Evolutionary conservation across 306 rosid species (phyloP), one percentile per base, ranked within the genome.

Genomic region (Vachellia pachyceras): DNA sequence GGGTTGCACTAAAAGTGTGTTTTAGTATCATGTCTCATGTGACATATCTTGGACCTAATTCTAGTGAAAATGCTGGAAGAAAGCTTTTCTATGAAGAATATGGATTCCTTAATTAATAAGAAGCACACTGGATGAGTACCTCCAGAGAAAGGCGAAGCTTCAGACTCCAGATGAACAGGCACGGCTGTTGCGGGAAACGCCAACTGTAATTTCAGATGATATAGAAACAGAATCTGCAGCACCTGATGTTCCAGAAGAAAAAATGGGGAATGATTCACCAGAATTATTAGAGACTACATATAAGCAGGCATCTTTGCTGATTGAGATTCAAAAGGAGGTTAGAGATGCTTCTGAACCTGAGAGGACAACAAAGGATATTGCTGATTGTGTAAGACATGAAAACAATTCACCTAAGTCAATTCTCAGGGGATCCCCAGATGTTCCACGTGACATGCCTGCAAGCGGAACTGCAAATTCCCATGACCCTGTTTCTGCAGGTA

Each of bases 111-210:
- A 86, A 91, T 79, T 79, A 20, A 69, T 82, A 41, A 79, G 83
- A 80, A 76, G 82, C 84, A 94, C 93, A 83, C 86, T 92, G 76
- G 85, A 61, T 54, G 93, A 91, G 77, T 91, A 91, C 83, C 83
- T 94, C 60, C 91, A 83, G 52, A 92, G 78, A 86, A 89, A 86
- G 88, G 88, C 84, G 46, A 89, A 90, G 85, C 97, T 94, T 71
- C 86, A 89, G 79, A 84, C 64, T 79, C 85, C 83, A 20, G 94
- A 82, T 14, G 97, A 94, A 81, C 97, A 87, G 77, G 82, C 84
- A 42, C 86, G 91, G 44, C 73, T 94, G 72, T 84, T 94, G 89
- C 77, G 0, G 40, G 97, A 91, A 80, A 45, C 88, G 70, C 98
- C 98, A 22, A 72, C 73, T 87, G 93, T 90, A 49, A 86, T 87